Evolutionary conservation across 257 asterid species (phyloP), one percentile per base, ranked within the genome.

Genomic region (Penstemon davidsonii): DNA sequence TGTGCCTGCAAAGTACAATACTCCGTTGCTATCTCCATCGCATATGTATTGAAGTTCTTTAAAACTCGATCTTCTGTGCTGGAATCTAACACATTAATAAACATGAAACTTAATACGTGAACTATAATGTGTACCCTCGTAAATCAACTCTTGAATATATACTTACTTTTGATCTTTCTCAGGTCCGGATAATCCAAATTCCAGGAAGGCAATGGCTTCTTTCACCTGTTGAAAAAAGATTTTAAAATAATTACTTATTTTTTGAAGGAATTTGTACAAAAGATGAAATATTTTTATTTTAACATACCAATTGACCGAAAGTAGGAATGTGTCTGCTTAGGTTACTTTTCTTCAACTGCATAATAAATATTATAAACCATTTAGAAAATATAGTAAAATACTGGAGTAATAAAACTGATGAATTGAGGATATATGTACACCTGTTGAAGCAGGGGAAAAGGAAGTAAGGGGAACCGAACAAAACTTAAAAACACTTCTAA

Each of bases 21-120:
- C 91, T 38, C 99, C 99, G 6, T 94, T 94, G 87, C 95, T 87
- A 69, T 91, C 97, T 54, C 99, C 99, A 54, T 94, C 91, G 41
- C 97, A 81, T 78, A 94, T 91, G 83, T 84, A 88, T 71, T 91
- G 99, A 41, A 82, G 96, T 80, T 94, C 97, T 83, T 85, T 91
- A 66, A 82, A 94, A 79, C 99, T 94, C 7, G 97, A 88, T 69
- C 82, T 84, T 64, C 99, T 78, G 61, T 94, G 96, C 69, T 80
- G 92, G 84, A 80, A 91, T 76, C 89, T 91, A 75, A 64, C 71
- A 52, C 81, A 25, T 81, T 80, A 63, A n/a, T 50, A 45, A 37
- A 51, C 37, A 67, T 39, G 47, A 19, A 65, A 78, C 39, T 43
- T 49, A 25, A 25, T 25, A 25, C 33, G 33, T 25, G 39, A 4